A percentile compares a stretch with the other conserved stretches of the same genome.
phyloP scores from a whole-genome alignment of 148 eudicot species.

The Rhododendron williamsianum region DNA sequence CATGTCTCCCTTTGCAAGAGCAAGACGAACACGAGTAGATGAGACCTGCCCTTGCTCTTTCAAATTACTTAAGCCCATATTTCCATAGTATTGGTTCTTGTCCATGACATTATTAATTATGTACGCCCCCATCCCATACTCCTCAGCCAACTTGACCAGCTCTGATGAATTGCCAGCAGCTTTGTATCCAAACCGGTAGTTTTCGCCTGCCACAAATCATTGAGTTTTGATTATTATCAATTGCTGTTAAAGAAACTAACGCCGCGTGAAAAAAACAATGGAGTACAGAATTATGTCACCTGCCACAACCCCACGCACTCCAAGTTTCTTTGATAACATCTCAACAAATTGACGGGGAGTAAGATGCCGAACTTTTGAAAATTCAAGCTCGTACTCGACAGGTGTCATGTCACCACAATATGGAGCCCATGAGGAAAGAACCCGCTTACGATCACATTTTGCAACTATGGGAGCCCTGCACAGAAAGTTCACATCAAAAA shows the following conservation, averaged over 20 bases:
- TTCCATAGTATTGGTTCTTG: conserved; percentile 35
- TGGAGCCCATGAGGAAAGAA: conserved; percentile 87
- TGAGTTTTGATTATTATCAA: neutral
- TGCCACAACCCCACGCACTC: conserved; percentile 90
- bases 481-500: neutral
- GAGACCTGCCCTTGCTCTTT: conserved; percentile 94
- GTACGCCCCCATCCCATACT: conserved; percentile 62
- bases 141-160: conserved; percentile 61
- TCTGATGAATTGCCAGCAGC: conserved; percentile 87
- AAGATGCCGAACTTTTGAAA: conserved; percentile 77
- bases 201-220: conserved; percentile 55
- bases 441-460: conserved; percentile 80
- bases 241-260: neutral
- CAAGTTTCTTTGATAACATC: conserved; percentile 75
- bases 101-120: conserved; percentile 89
- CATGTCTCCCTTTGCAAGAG: conserved; percentile 76
- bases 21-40: conserved; percentile 88
- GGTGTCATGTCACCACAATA: conserved; percentile 65
- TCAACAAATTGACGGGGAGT: conserved; percentile 86
- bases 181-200: conserved; percentile 88
- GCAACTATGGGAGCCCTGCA: conserved; percentile 96
- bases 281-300: conserved; percentile 34
- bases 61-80: conserved; percentile 23
- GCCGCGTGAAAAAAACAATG: neutral
- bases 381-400: conserved; percentile 55